phyloP scores from a whole-genome alignment of 176 grass and related monocot species.

The Paspalum vaginatum region DNA sequence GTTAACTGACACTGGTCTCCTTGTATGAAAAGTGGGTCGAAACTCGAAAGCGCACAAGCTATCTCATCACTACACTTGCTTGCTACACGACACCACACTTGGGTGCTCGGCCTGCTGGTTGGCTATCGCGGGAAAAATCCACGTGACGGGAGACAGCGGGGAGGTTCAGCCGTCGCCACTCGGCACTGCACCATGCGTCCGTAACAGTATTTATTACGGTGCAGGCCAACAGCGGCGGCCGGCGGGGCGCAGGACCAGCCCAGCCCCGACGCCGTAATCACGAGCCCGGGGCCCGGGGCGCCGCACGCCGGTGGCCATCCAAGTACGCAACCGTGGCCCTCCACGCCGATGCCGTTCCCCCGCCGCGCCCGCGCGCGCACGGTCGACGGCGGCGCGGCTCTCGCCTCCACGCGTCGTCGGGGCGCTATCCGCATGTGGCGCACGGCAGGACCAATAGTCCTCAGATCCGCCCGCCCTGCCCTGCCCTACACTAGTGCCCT shows the following conservation, averaged over 20 bases:
- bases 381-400: neutral
- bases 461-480: neutral
- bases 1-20: neutral
- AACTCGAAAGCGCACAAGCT: too few relatives aligned
- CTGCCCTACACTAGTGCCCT: neutral
- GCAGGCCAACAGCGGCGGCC: too few relatives aligned
- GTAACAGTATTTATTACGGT: too few relatives aligned
- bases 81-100: too few relatives aligned
- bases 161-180: neutral
- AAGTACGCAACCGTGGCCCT: conserved; percentile 13
- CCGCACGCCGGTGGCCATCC: conserved; percentile 3
- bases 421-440: conserved; percentile 22
- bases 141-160: too few relatives aligned
- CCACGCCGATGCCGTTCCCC: neutral
- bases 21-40: too few relatives aligned
- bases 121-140: too few relatives aligned
- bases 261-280: neutral
- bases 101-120: too few relatives aligned
- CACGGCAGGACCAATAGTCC: neutral
- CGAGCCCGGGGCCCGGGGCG: neutral
- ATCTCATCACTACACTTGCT: too few relatives aligned
- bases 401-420: neutral
- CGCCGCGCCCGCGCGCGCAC: too few relatives aligned
- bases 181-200: neutral
- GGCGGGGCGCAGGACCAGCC: too few relatives aligned